Percentiles rank a stretch among this genome's conserved stretches.
Conservation (phyloP, 2,329 filamentous ascomycete genomes). For the Sporothrix mexicana region DNA sequence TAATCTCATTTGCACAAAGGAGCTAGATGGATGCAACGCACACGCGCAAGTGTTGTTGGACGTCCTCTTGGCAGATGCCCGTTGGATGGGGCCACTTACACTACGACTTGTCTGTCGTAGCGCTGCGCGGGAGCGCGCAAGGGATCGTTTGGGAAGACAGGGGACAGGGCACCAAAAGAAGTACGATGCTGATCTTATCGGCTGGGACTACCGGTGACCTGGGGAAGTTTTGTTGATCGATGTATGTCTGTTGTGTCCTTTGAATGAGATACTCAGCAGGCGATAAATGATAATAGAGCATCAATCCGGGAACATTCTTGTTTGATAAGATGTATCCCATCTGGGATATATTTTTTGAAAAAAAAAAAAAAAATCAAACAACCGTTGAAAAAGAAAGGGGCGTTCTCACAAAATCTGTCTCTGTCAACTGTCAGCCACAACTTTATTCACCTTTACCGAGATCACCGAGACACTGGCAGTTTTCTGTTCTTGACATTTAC, state of each 20-base stretch:
- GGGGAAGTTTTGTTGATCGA: background rate
- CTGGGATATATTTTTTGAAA: background rate
- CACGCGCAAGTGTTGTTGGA: background rate
- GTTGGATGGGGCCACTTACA: background rate
- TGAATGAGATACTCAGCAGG: background rate
- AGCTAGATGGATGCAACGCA: background rate
- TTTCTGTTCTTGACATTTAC: background rate
- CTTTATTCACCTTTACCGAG: background rate
- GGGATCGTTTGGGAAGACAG: background rate
- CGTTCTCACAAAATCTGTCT: background rate
- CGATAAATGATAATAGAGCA: background rate
- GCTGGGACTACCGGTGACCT: background rate
- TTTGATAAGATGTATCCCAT: background rate
- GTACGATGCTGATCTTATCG: background rate
- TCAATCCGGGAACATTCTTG: too few relatives aligned
- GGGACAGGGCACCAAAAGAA: background rate
- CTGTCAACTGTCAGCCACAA: background rate
- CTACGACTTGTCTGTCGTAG: conserved; percentile 15
- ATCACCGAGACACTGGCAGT: background rate
- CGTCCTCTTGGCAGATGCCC: background rate
- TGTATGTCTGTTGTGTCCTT: background rate
- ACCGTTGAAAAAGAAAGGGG: background rate
- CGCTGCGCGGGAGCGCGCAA: conserved; percentile 21
- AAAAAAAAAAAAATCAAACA: background rate
- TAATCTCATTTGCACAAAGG: conserved; percentile 7